Conservation (phyloP, 495 filamentous ascomycete species). For the Peziza echinospora region DNA sequence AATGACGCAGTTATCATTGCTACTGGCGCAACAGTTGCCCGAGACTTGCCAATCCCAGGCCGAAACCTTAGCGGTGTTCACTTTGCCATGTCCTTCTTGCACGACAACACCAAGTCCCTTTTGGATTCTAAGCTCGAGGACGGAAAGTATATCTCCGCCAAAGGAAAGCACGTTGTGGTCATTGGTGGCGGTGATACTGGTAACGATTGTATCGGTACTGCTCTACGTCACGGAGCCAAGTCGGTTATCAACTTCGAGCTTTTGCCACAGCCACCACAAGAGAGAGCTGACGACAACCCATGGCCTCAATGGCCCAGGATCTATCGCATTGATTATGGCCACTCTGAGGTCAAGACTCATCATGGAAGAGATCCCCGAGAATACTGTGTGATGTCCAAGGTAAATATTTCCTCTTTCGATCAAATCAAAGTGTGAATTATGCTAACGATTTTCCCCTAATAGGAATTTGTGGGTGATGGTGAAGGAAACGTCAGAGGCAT, state of each 20-base stretch:
- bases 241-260: constrained; percentile 96
- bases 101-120: constrained; percentile 95
- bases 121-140: constrained; percentile 81
- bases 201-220: constrained; percentile 98
- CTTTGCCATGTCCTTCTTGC: constrained; percentile 96
- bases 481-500: constrained; percentile 80
- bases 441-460: not conserved
- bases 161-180: constrained; percentile 90
- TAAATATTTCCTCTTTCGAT: not conserved
- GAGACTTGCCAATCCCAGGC: constrained; percentile 82
- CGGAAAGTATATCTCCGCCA: constrained; percentile 82
- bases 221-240: constrained; percentile 91
- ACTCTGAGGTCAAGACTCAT: constrained; percentile 90
- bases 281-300: constrained; percentile 91
- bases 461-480: constrained; percentile 83
- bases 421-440: no score
- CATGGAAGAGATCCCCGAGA: constrained; percentile 95
- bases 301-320: constrained; percentile 99
- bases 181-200: constrained; percentile 98
- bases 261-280: constrained; percentile 77
- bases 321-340: constrained; percentile 95
- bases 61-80: constrained; percentile 87
- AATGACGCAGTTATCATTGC: constrained; percentile 84
- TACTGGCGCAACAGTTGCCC: constrained; percentile 91
- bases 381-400: constrained; percentile 93